Conservation (phyloP, 306 rosid species). For the Castanea sativa region DNA sequence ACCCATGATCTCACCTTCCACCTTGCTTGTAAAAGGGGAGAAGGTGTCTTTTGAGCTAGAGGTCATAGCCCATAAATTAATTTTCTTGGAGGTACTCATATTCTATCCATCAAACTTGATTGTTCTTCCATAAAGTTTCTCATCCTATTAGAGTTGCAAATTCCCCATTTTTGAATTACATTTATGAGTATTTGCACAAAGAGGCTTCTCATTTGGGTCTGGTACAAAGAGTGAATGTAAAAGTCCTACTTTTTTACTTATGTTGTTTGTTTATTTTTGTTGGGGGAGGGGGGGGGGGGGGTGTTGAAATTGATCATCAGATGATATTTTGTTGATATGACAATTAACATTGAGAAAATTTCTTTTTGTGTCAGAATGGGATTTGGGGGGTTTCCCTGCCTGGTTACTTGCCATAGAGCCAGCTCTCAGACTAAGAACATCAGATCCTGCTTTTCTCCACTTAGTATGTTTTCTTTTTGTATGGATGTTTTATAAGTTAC, state of each 20-base stretch:
- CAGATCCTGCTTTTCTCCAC: conserved; percentile 67
- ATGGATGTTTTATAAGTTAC: neutral
- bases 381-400: conserved; percentile 90
- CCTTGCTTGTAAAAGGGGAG: no score
- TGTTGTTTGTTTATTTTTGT: neutral
- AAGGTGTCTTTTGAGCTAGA: no score
- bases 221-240: neutral
- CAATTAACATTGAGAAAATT: neutral
- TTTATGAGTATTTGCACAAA: neutral
- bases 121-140: neutral
- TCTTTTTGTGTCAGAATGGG: conserved; percentile 79
- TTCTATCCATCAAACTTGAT: neutral
- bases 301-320: conserved; percentile 6
- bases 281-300: neutral
- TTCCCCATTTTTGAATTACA: neutral
- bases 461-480: conserved; percentile 46
- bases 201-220: neutral
- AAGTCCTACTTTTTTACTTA: neutral
- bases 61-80: neutral
- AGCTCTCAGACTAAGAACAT: conserved; percentile 68
- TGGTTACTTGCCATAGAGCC: conserved; percentile 74
- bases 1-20: no score
- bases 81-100: neutral
- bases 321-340: neutral
- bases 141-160: neutral